Base-by-base conservation (phyloP, 345 rosid genomes). In the Mangifera indica region DNA sequence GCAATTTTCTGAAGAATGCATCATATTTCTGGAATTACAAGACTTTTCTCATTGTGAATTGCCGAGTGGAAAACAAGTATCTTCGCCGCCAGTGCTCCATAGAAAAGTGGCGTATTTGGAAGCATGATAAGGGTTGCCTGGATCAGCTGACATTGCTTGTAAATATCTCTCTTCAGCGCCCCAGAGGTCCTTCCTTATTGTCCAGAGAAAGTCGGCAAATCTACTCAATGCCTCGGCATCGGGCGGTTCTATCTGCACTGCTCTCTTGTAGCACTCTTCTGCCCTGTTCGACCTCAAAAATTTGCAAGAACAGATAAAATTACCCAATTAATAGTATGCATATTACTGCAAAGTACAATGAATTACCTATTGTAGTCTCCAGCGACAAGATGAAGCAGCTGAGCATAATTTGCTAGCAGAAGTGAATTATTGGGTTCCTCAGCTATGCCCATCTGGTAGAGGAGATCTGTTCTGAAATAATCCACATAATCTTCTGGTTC, bases 71-170 rank as follows among this genome's bases (percentile, higher is more conserved):
- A 49, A 91, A 76, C 93, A 91, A 1, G 92, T 87, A 2, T 87
- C 97, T 53, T 88, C 86, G 5, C 84, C 95, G 24, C 97, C 92
- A 0, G 92, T 89, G 67, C 40, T 88, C 91, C 96, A 86, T 0
- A 93, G 92, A 75, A 93, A 93, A 78, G 73, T 66, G 0, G 93
- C 97, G 22, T 93, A 89, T 69, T 77, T 91, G 11, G 93, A 86
- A 0, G 92, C 83, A 48, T 87, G 63, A 55, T 57, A 80, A 13
- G 87, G 68, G 79, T 74, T 89, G 11, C 77, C 63, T 0, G 91
- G 89, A 2, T 85, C 96, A 10, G 78, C 85, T 0, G 81, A 78
- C 48, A 89, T 66, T 32, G 98, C 96, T 76, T 87, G 84, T 65
- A 76, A 82, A 67, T 87, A 89, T 71, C 67, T 78, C 74, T 91